phyloP scores from a whole-genome alignment of 2,329 filamentous ascomycete genomes.

The Talaromyces sp. region DNA sequence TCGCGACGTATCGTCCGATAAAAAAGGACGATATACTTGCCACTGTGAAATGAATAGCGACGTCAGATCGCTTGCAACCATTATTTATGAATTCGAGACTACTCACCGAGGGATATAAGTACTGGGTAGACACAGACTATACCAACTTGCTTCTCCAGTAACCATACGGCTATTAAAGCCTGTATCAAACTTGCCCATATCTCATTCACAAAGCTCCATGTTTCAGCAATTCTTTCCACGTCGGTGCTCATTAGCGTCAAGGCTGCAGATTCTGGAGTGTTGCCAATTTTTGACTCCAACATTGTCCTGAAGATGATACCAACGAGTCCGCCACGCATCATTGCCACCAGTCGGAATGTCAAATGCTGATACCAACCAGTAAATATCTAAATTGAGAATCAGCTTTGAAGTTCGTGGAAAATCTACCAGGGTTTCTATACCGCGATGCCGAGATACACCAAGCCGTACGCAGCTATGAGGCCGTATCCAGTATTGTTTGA shows the following conservation, averaged over 20 bases:
- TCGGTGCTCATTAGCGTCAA: conserved; percentile 10
- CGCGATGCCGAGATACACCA: conserved; percentile 10
- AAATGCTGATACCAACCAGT: conserved; percentile 10
- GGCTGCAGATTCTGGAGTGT: background rate
- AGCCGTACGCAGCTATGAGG: conserved; percentile 6
- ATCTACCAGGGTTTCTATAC: background rate
- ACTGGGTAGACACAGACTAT: conserved; percentile 29
- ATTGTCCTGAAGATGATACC: conserved; percentile 5
- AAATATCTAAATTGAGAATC: conserved; percentile 3
- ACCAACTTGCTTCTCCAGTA: conserved; percentile 28
- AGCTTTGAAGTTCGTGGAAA: background rate
- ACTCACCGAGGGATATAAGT: conserved; percentile 26
- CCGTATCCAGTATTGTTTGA: conserved; percentile 8
- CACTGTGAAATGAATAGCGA: conserved; percentile 14
- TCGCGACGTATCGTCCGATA: conserved; percentile 12
- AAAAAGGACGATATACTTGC: conserved; percentile 16
- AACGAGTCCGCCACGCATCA: conserved; percentile 4
- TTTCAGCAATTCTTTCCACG: conserved; percentile 6
- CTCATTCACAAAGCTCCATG: conserved; percentile 18
- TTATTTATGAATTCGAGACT: background rate
- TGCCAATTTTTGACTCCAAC: background rate
- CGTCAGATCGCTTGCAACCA: conserved; percentile 7
- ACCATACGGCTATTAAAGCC: conserved; percentile 32
- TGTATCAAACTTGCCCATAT: conserved; percentile 33
- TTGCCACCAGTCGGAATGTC: conserved; percentile 7